These are phyloP conservation scores for Cyberlindnera saturnus DNA, from an alignment of 805 yeast genomes.

Conservation along the genomic window DNA sequence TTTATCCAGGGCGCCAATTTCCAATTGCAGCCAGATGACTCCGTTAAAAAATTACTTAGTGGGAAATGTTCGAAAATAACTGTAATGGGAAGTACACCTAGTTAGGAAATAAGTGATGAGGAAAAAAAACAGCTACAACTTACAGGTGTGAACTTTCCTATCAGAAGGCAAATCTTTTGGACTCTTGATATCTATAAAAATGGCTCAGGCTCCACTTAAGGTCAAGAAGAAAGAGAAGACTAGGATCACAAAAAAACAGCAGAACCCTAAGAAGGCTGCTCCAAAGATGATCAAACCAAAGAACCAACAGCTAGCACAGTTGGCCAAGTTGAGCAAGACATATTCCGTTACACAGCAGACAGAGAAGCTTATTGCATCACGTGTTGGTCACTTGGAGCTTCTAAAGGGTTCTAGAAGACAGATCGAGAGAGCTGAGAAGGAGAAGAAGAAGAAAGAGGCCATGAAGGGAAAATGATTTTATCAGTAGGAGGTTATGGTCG, in stretches of 20 bases:
- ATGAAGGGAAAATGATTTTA: constrained; percentile 11
- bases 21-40: no score
- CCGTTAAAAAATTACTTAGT: no score
- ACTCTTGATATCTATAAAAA: constrained; percentile 18
- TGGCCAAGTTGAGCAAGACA: constrained; percentile 51
- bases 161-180: no score
- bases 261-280: constrained; percentile 63
- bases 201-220: constrained; percentile 75
- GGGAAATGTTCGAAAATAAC: no score
- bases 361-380: constrained; percentile 78
- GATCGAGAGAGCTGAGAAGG: constrained; percentile 56
- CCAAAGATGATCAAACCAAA: constrained; percentile 68
- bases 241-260: constrained; percentile 53
- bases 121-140: no score
- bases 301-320: constrained; percentile 45
- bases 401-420: constrained; percentile 87
- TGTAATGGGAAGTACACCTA: no score
- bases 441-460: constrained; percentile 27
- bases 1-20: no score
- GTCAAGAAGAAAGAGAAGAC: constrained; percentile 34
- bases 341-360: constrained; percentile 51
- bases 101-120: no score
- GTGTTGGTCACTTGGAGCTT: constrained; percentile 91
- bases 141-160: no score
- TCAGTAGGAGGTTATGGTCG: no score